A percentile compares a stretch with the other conserved stretches of the same genome.
phyloP scores from a whole-genome alignment of 2,329 filamentous ascomycete species.

The Hypoxylon sp. region DNA sequence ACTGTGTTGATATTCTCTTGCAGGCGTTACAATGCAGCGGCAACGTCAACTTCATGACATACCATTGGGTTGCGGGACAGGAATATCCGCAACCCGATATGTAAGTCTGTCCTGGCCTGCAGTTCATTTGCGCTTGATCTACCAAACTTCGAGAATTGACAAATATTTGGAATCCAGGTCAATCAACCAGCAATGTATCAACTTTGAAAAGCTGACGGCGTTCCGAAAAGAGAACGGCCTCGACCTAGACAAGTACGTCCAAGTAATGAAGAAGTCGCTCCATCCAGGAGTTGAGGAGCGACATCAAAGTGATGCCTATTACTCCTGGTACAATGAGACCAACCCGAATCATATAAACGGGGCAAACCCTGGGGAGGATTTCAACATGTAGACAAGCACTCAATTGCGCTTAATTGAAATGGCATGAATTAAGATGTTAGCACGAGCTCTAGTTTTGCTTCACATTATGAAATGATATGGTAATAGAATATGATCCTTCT shows the following conservation, averaged over 20 bases:
- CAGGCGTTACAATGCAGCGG: constrained; percentile 56
- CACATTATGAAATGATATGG: background rate
- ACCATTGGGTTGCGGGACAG: constrained; percentile 55
- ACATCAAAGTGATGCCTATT: constrained; percentile 41
- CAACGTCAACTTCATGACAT: constrained; percentile 56
- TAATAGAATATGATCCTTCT: background rate
- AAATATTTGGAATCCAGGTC: constrained; percentile 27
- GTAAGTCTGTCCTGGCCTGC: constrained; percentile 38
- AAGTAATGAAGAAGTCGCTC: constrained; percentile 39
- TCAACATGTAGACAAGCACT: constrained; percentile 33
- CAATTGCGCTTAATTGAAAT: background rate
- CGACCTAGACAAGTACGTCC: constrained; percentile 43
- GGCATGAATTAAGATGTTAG: background rate
- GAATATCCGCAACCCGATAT: constrained; percentile 55
- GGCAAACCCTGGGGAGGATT: constrained; percentile 35
- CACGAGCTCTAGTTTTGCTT: background rate
- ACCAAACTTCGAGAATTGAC: constrained; percentile 8
- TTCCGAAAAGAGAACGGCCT: constrained; percentile 41
- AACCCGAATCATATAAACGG: constrained; percentile 40
- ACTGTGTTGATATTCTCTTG: constrained; percentile 56
- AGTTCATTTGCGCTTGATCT: background rate
- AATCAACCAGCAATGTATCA: constrained; percentile 55
- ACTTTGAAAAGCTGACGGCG: constrained; percentile 51
- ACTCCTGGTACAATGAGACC: constrained; percentile 36
- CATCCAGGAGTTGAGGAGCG: constrained; percentile 38